Evolutionary conservation across 495 filamentous ascomycete species (phyloP).

Genomic region (Ramalina intermedia): DNA sequence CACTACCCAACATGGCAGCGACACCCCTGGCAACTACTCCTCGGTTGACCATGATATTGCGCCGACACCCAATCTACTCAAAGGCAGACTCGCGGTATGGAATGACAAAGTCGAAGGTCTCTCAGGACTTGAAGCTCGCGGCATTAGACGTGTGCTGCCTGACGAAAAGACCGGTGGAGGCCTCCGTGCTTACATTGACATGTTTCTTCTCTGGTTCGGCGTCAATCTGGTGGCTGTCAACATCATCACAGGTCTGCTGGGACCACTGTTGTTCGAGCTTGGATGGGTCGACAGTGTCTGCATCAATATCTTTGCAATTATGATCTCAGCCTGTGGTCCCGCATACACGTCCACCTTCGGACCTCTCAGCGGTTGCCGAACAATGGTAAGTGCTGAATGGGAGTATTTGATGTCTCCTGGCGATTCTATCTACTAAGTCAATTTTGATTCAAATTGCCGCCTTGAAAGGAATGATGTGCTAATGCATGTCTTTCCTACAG

Average conservation of each 20-base stretch:
- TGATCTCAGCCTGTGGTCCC: slow-evolving; percentile 39
- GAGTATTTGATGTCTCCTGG: not conserved
- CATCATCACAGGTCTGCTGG: slow-evolving; percentile 54
- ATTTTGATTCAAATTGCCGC: not conserved
- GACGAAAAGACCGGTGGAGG: slow-evolving; percentile 4
- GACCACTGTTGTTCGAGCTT: slow-evolving; percentile 45
- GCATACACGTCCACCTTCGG: slow-evolving; percentile 61
- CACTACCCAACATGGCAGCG: not conserved
- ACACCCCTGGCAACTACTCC: not conserved
- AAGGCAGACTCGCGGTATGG: slow-evolving; percentile 5
- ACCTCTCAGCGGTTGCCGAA: slow-evolving; percentile 52
- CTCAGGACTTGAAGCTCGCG: slow-evolving; percentile 8
- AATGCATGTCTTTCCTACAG: slow-evolving; percentile 18
- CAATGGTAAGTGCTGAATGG: slow-evolving; percentile 34
- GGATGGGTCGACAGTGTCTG: slow-evolving; percentile 52
- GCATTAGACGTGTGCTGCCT: slow-evolving; percentile 7
- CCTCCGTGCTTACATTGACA: slow-evolving; percentile 7
- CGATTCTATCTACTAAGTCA: not conserved
- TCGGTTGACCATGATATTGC: slow-evolving; percentile 6
- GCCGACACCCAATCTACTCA: slow-evolving; percentile 15
- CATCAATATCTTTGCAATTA: slow-evolving; percentile 44
- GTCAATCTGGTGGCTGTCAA: slow-evolving; percentile 58
- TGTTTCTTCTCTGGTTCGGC: slow-evolving; percentile 13
- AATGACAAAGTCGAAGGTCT: slow-evolving; percentile 10
- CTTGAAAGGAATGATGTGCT: not conserved